Evolutionary conservation across 1,139 yeast genomes (phyloP).

Genomic region (Suhomyces bokatorum): DNA sequence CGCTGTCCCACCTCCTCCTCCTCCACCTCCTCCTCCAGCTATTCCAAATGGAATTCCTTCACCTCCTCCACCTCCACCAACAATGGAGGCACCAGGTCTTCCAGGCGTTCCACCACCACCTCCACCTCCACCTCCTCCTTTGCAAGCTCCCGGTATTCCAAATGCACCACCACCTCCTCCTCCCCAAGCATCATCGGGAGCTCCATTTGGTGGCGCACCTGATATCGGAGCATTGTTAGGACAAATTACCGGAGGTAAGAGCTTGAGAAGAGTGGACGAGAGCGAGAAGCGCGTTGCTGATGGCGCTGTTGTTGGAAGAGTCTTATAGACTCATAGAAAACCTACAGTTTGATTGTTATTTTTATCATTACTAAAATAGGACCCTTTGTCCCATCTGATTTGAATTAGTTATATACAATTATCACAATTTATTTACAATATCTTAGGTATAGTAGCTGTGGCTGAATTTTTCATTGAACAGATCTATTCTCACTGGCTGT

Average conservation of each 20-base stretch:
- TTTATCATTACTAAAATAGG: background rate
- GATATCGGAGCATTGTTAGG: slow-evolving; percentile 51
- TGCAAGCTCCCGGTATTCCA: slow-evolving; percentile 17
- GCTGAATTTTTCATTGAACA: too few relatives aligned
- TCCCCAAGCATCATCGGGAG: slow-evolving; percentile 19
- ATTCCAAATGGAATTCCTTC: slow-evolving; percentile 12
- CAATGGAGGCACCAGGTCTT: slow-evolving; percentile 13
- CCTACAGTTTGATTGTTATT: background rate
- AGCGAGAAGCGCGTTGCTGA: slow-evolving; percentile 45
- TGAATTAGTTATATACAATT: slow-evolving; percentile 1
- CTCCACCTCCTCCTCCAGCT: slow-evolving; percentile 7
- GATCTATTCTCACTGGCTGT: too few relatives aligned
- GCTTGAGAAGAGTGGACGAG: slow-evolving; percentile 50
- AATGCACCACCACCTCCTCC: slow-evolving; percentile 30
- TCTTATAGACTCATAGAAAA: slow-evolving; percentile 27
- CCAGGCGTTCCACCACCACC: slow-evolving; percentile 22
- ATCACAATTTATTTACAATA: slow-evolving; percentile 2
- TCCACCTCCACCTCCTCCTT: slow-evolving; percentile 18
- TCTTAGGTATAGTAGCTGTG: too few relatives aligned
- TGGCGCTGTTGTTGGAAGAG: slow-evolving; percentile 53
- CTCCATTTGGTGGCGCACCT: slow-evolving; percentile 32
- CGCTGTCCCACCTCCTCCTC: slow-evolving; percentile 7
- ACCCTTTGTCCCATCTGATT: background rate
- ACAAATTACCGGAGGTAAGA: slow-evolving; percentile 55
- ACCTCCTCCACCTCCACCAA: slow-evolving; percentile 19